Evolutionary conservation across 371 early-diverging fungal genomes (phyloP).

Genomic region (Lichtheimia ornata): DNA sequence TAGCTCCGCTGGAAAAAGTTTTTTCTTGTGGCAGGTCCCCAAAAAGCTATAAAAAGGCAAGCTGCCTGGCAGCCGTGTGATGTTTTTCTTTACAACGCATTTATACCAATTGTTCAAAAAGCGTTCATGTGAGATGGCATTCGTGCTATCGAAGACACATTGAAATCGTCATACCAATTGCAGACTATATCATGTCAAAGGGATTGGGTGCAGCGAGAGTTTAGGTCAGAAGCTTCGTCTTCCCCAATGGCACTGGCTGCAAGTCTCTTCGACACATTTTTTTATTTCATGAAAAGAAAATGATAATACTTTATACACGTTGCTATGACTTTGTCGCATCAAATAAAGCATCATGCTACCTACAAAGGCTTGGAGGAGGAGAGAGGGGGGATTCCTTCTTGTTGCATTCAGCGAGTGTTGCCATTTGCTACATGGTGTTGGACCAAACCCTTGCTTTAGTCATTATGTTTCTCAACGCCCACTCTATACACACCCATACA

Average conservation of each 20-base stretch:
- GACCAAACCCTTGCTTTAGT: neutral
- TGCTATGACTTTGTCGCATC: too few relatives aligned
- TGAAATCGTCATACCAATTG: slow-evolving; percentile 22
- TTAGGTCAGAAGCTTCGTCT: slow-evolving; percentile 21
- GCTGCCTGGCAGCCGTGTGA: too few relatives aligned
- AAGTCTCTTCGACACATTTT: slow-evolving; percentile 10
- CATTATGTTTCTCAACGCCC: too few relatives aligned
- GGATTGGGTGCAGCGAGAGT: slow-evolving; percentile 12
- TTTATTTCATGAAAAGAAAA: slow-evolving; percentile 9
- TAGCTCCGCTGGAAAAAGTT: slow-evolving; percentile 5
- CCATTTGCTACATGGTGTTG: too few relatives aligned
- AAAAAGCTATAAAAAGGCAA: neutral
- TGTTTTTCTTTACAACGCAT: slow-evolving; percentile 14
- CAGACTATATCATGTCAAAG: slow-evolving; percentile 7
- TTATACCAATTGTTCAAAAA: slow-evolving; percentile 42
- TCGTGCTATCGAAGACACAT: slow-evolving; percentile 16
- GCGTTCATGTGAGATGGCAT: slow-evolving; percentile 23
- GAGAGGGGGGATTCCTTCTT: too few relatives aligned
- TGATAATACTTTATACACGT: neutral
- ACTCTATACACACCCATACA: too few relatives aligned
- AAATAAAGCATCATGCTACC: too few relatives aligned
- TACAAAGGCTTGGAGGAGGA: too few relatives aligned
- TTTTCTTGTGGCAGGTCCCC: neutral
- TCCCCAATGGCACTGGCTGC: slow-evolving; percentile 17
- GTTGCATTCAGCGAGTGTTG: too few relatives aligned